phyloP scores from a whole-genome alignment of 2,329 filamentous ascomycete species.

The Aspergillus brasiliensis region DNA sequence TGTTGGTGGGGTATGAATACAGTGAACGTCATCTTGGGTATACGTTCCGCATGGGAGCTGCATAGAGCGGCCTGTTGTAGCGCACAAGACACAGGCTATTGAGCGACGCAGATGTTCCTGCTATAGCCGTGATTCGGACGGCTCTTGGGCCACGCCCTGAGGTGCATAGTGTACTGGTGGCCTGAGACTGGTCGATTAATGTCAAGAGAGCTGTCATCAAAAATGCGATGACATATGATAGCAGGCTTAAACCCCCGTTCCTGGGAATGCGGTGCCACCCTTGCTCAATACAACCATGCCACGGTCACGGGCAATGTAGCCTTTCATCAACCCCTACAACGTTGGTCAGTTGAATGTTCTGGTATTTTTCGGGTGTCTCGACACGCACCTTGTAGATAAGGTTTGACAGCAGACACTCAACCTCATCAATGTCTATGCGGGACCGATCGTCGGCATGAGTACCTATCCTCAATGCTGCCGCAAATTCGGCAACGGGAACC shows the following conservation, averaged over 20 bases:
- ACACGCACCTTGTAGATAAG: slow-evolving; percentile 91
- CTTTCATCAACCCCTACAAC: slow-evolving; percentile 88
- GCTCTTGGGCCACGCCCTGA: no score
- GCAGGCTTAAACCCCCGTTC: slow-evolving; percentile 72
- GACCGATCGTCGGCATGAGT: slow-evolving; percentile 55
- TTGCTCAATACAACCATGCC: slow-evolving; percentile 92
- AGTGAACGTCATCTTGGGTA: background rate
- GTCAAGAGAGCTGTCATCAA: background rate
- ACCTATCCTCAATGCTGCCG: slow-evolving; percentile 76
- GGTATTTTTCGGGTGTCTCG: background rate
- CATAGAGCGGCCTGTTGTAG: background rate
- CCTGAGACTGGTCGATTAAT: background rate
- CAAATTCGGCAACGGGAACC: slow-evolving; percentile 81
- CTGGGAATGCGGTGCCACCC: slow-evolving; percentile 81
- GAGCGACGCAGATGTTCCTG: background rate
- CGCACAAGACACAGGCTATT: background rate
- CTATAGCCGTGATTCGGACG: background rate
- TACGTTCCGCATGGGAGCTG: background rate
- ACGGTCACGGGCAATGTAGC: slow-evolving; percentile 90
- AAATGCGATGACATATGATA: background rate
- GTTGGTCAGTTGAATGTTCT: slow-evolving; percentile 14
- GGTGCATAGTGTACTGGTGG: background rate
- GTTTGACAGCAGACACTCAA: slow-evolving; percentile 92
- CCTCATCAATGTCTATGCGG: slow-evolving; percentile 81
- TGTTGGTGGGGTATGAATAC: background rate